Evolutionary conservation across 306 rosid genomes (phyloP).

Genomic region (Vicia villosa): DNA sequence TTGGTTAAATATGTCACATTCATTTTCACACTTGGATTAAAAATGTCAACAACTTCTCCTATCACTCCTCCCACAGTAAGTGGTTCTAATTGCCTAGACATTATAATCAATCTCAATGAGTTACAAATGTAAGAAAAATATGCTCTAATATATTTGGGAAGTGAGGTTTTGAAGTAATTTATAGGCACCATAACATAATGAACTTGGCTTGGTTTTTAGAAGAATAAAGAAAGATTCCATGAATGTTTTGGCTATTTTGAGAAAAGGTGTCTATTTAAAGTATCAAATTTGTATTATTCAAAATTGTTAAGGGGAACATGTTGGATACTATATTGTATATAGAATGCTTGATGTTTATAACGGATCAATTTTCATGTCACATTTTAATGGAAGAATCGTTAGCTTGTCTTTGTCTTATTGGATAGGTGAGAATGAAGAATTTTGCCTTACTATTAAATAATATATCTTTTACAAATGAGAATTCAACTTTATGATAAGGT

Average conservation of each 20-base stretch:
- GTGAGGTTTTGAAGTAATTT: slow-evolving; percentile 44
- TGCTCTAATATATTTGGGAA: slow-evolving; percentile 20
- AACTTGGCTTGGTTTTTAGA: slow-evolving; percentile 34
- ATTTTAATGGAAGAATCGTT: slow-evolving; percentile 43
- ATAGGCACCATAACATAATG: slow-evolving; percentile 43
- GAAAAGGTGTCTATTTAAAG: slow-evolving; percentile 39
- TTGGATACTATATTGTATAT: slow-evolving; percentile 4
- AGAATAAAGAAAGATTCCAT: slow-evolving; percentile 47
- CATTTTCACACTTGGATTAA: slow-evolving; percentile 75
- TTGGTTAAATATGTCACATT: slow-evolving; percentile 64
- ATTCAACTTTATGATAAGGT: slow-evolving; percentile 59
- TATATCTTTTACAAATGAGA: slow-evolving; percentile 65
- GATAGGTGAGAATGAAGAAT: slow-evolving; percentile 52
- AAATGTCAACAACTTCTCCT: slow-evolving; percentile 88
- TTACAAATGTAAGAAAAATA: not conserved
- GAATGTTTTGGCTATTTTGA: slow-evolving; percentile 37
- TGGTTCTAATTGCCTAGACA: slow-evolving; percentile 66
- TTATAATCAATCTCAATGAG: slow-evolving; percentile 2
- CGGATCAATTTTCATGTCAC: slow-evolving; percentile 2
- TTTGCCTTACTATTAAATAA: slow-evolving; percentile 42
- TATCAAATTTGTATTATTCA: slow-evolving; percentile 29
- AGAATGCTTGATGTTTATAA: not conserved
- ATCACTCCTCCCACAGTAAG: slow-evolving; percentile 72
- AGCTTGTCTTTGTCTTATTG: slow-evolving; percentile 48
- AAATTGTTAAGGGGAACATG: slow-evolving; percentile 36